phyloP scores from a whole-genome alignment of 2,329 filamentous ascomycete genomes.

The Penicillium sp. region DNA sequence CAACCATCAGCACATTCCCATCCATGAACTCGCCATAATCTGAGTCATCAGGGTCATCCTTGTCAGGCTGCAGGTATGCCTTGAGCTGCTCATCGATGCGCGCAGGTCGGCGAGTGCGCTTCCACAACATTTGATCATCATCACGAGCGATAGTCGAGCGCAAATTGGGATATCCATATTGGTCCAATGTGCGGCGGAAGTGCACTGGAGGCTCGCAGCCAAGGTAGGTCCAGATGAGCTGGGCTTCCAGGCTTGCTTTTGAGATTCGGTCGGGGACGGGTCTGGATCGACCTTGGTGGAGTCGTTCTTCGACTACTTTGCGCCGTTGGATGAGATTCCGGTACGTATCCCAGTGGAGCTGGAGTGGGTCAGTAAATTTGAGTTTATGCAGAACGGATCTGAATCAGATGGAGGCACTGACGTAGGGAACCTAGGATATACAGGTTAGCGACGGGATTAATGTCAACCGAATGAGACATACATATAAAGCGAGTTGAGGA shows the following conservation, averaged over 20 bases:
- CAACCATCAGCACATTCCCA: slow-evolving; percentile 62
- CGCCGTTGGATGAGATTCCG: slow-evolving; percentile 57
- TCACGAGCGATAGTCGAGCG: slow-evolving; percentile 61
- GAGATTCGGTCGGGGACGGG: slow-evolving; percentile 58
- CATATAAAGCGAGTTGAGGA: slow-evolving; percentile 33
- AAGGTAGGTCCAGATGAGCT: slow-evolving; percentile 63
- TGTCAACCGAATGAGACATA: slow-evolving; percentile 13
- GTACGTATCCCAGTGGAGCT: slow-evolving; percentile 66
- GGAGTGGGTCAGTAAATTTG: neutral
- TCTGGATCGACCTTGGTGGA: slow-evolving; percentile 55
- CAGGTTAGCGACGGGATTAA: neutral
- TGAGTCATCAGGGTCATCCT: slow-evolving; percentile 15
- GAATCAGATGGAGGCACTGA: slow-evolving; percentile 10
- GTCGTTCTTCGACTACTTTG: slow-evolving; percentile 53
- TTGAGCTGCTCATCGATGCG: slow-evolving; percentile 41
- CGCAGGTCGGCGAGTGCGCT: slow-evolving; percentile 56
- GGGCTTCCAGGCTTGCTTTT: slow-evolving; percentile 55
- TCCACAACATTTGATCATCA: slow-evolving; percentile 67
- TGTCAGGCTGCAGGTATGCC: slow-evolving; percentile 40
- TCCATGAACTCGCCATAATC: slow-evolving; percentile 28
- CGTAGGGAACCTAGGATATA: slow-evolving; percentile 28
- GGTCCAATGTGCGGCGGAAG: slow-evolving; percentile 61
- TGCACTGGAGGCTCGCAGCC: slow-evolving; percentile 62
- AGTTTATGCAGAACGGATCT: no score
- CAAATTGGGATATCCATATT: slow-evolving; percentile 63